Evolutionary conservation across 306 rosid species (phyloP).

Genomic region (Pueraria montana): DNA sequence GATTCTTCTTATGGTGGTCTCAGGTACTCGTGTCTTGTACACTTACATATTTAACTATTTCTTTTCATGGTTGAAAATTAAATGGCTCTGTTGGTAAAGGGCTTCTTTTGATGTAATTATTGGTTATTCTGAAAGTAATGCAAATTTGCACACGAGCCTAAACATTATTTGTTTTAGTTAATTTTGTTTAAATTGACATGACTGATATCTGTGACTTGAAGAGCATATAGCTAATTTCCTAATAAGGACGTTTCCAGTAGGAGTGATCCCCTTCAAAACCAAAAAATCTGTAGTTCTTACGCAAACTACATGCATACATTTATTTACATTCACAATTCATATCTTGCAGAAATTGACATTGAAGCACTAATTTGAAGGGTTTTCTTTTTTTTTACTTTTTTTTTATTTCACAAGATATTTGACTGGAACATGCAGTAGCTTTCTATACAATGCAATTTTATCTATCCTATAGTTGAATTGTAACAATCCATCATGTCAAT

Average conservation of each 20-base stretch:
- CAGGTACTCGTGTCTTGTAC: conserved; percentile 71
- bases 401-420: conserved; percentile 11
- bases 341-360: conserved; percentile 16
- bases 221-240: conserved; percentile 7
- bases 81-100: conserved; percentile 27
- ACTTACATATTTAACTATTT: conserved; percentile 20
- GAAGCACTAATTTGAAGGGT: not conserved
- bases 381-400: not conserved
- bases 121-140: conserved; percentile 33
- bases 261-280: conserved; percentile 4
- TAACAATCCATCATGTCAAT: not conserved
- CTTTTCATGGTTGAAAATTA: conserved; percentile 25
- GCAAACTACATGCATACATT: not conserved
- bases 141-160: conserved; percentile 17
- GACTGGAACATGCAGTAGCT: conserved; percentile 3
- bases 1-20: conserved; percentile 99
- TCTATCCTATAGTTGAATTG: not conserved
- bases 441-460: not conserved
- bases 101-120: conserved; percentile 23
- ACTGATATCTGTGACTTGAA: conserved; percentile 30
- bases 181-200: conserved; percentile 7
- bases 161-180: conserved; percentile 16
- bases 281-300: not conserved
- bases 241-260: conserved; percentile 2
- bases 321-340: not conserved